These are phyloP conservation scores for Paraphysoderma sedebokerense DNA, from an alignment of 371 early-diverging fungal species.

Conservation along the genomic window DNA sequence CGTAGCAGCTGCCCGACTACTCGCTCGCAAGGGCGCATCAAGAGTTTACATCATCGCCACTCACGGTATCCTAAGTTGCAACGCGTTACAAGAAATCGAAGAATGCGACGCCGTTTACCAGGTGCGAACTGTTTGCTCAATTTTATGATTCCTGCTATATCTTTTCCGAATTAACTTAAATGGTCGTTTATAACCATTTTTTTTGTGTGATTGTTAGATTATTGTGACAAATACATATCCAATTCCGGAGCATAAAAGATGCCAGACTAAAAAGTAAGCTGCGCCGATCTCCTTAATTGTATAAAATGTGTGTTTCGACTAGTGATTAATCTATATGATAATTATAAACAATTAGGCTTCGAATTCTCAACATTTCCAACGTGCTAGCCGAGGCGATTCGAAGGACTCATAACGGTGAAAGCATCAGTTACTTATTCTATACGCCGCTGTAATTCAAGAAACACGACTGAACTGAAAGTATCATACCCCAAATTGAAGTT, in stretches of 20 bases:
- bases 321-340: too few species aligned
- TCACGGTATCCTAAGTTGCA: conserved; percentile 80
- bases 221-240: conserved; percentile 92
- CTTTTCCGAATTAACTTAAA: neutral
- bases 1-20: conserved; percentile 76
- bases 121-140: conserved; percentile 21
- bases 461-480: too few species aligned
- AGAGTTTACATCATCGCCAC: conserved; percentile 83
- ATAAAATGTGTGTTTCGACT: too few species aligned
- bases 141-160: neutral
- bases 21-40: conserved; percentile 60
- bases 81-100: conserved; percentile 66
- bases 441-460: conserved; percentile 1
- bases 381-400: conserved; percentile 93
- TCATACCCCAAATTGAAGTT: too few species aligned
- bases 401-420: conserved; percentile 94
- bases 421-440: conserved; percentile 76
- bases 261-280: conserved; percentile 41
- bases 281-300: too few species aligned
- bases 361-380: conserved; percentile 70
- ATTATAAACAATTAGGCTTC: too few species aligned
- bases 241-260: conserved; percentile 52
- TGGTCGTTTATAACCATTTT: neutral
- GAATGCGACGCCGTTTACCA: conserved; percentile 64
- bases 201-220: conserved; percentile 21